Base-by-base conservation (phyloP, 768 basidiomycete species). In the Pulveroboletus ravenelii region DNA sequence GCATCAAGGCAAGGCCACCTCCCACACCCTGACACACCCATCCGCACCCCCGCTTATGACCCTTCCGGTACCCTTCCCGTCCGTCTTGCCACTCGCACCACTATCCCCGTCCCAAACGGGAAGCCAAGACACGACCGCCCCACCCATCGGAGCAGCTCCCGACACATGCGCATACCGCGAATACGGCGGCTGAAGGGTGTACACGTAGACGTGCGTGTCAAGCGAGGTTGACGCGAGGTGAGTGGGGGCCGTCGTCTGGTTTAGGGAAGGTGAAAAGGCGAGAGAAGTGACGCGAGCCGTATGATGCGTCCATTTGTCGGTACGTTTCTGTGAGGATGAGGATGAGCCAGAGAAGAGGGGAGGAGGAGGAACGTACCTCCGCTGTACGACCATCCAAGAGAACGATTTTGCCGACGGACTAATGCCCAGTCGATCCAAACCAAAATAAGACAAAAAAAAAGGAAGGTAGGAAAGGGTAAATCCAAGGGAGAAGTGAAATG, bases 191-290 rank as follows among this genome's bases (percentile, higher is more conserved):
- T 71, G 72, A 29, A 91, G 81, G 55, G 85, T 84, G 83, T 89
- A 97, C 23, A 97, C 71, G 62, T 93, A 96, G 5, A 95, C 81
- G 57, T 92, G 81, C 29, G 93, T 94, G 65, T 98, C 95, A n/a
- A 95, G 76, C 17, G 92, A 90, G 10, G 87, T 93, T 5, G 92
- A 93, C 10, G 84, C 93, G 54, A 88, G 79, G 62, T 93, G 83
- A 53, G 76, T 75, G 40, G 50, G 13, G 15, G 45, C 23, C 23
- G 34, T 36, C 13, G 45, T 13, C n/a, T 15, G 45, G 3, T 31
- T 25, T 6, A 10, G 2, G 10, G 79, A 58, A 7, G 87, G 82
- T 9, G 17, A 48, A 49, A 68, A 68, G 2, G 64, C 52, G 10
- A 98, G 75, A 10, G 89, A 81, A 58, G 85, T 79, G 53, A 97